Percentiles rank a stretch among this genome's conserved stretches.
These are phyloP conservation scores for Pichia deserticola DNA, from an alignment of 805 yeast species.

Conservation along the genomic window DNA sequence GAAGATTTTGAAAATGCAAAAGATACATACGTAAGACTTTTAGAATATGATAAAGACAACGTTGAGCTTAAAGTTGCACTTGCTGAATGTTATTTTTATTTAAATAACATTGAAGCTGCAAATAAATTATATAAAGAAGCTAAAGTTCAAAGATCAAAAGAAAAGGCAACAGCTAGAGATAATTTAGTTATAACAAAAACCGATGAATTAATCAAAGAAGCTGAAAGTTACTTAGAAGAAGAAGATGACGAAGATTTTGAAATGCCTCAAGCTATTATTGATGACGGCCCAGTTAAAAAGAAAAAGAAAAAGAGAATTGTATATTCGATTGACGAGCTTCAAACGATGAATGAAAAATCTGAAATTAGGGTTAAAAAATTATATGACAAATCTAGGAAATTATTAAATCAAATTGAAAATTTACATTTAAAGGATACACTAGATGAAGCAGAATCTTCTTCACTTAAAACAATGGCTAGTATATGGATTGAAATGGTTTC, in stretches of 20 bases:
- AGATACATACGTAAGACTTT: conserved; percentile 45
- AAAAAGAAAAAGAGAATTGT: conserved; percentile 18
- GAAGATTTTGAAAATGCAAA: conserved; percentile 64
- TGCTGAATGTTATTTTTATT: conserved; percentile 72
- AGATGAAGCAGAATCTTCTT: conserved; percentile 25
- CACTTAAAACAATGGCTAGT: conserved; percentile 42
- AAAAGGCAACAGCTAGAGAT: conserved; percentile 23
- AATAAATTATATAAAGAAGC: conserved; percentile 49
- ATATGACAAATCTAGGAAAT: conserved; percentile 41
- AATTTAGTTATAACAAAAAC: conserved; percentile 12
- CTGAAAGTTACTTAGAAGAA: not conserved
- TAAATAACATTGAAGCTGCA: conserved; percentile 55
- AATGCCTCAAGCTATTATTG: conserved; percentile 25
- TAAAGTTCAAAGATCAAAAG: conserved; percentile 31
- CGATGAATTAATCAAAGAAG: conserved; percentile 1
- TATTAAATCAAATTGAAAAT: conserved; percentile 37
- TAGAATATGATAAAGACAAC: conserved; percentile 52
- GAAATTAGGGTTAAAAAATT: conserved; percentile 36
- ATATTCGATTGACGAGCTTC: conserved; percentile 22
- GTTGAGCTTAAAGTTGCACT: conserved; percentile 68
- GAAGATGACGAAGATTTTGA: conserved; percentile 19
- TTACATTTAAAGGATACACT: conserved; percentile 18
- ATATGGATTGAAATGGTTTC: conserved; percentile 78
- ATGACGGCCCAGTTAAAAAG: conserved; percentile 22
- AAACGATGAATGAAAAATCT: conserved; percentile 26